phyloP scores from a whole-genome alignment of 345 rosid genomes.

The Arabis alpina region DNA sequence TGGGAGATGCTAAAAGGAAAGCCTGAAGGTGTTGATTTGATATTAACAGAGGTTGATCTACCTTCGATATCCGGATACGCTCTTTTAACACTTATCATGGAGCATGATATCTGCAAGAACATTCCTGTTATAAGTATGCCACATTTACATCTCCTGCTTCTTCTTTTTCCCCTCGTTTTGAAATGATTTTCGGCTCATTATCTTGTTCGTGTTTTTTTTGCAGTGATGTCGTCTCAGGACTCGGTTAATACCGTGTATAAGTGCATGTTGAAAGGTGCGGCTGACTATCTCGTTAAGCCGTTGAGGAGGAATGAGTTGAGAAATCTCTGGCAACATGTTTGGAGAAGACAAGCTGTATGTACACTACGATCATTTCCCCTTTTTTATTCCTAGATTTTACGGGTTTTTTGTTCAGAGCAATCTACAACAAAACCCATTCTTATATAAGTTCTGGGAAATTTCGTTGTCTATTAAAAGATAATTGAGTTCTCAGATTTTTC shows the following conservation, averaged over 20 bases:
- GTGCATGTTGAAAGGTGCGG: conserved; percentile 94
- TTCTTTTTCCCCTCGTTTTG: not conserved
- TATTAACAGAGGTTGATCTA: conserved; percentile 87
- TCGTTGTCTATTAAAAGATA: conserved; percentile 37
- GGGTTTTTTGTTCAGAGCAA: not conserved
- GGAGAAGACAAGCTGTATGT: conserved; percentile 94
- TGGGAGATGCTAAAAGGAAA: conserved; percentile 86
- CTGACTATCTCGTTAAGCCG: conserved; percentile 95
- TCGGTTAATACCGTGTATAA: conserved; percentile 83
- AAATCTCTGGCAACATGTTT: conserved; percentile 97
- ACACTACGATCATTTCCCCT: not conserved
- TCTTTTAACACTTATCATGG: conserved; percentile 84
- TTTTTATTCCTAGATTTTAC: not conserved
- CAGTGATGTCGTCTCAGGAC: conserved; percentile 97
- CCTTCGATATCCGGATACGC: conserved; percentile 90
- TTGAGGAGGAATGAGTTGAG: conserved; percentile 89
- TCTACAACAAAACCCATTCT: conserved; percentile 11
- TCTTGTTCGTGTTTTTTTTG: conserved; percentile 17
- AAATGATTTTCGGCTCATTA: not conserved
- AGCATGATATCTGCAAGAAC: conserved; percentile 87
- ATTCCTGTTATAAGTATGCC: conserved; percentile 92
- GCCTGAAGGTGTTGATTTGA: conserved; percentile 67
- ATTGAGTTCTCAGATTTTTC: conserved; percentile 36
- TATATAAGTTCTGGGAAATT: conserved; percentile 39
- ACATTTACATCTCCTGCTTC: not conserved